Base-by-base conservation (phyloP, 2,329 filamentous ascomycete species). In the Alternaria brassicicola region DNA sequence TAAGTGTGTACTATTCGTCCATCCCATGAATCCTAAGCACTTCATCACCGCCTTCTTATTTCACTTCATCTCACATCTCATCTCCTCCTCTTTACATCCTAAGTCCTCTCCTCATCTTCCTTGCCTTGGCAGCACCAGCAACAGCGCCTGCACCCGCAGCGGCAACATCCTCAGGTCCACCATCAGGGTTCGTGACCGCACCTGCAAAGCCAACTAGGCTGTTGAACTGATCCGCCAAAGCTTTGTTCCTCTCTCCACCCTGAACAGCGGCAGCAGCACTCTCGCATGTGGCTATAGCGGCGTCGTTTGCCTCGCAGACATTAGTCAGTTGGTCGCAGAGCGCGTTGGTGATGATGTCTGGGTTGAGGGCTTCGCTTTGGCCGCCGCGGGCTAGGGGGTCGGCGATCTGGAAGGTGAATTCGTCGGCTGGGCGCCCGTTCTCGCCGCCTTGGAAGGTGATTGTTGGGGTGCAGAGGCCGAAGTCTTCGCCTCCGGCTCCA, bases 341-440 rank as follows among this genome's bases (percentile, higher is more conserved):
- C 61, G 87, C 84, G 82, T 89, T 89, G 73, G 87, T 89, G 80
- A 90, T 90, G 81, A 90, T 90, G 79, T 86, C 85, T 55, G 88
- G 88, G 84, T 90, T 90, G 43, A 90, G 80, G 8, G 88, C 87
- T 72, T 90, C 88, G 68, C 86, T 78, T 76, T 90, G 88, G 50
- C 84, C 85, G 70, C 86, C 79, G 64, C 82, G 82, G 57, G 89
- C 83, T 17, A 85, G 77, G 8, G 85, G 78, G 72, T 90, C 88
- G 46, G 83, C 83, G 50, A 89, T 84, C 75, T 88, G 86, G 84
- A 90, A 91, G 49, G 88, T 89, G 76, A 84, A 86, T 76, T 89
- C 88, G 55, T 79, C 81, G 19, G 81, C 81, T 8, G 79, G 72
- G 54, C 85, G 84, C 17, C 81, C 81, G 47, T 77, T 66, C 1